A percentile compares a stretch with the other conserved stretches of the same genome.
phyloP scores from a whole-genome alignment of 192 early-diverging fungal genomes.

The Podila epicladia region DNA sequence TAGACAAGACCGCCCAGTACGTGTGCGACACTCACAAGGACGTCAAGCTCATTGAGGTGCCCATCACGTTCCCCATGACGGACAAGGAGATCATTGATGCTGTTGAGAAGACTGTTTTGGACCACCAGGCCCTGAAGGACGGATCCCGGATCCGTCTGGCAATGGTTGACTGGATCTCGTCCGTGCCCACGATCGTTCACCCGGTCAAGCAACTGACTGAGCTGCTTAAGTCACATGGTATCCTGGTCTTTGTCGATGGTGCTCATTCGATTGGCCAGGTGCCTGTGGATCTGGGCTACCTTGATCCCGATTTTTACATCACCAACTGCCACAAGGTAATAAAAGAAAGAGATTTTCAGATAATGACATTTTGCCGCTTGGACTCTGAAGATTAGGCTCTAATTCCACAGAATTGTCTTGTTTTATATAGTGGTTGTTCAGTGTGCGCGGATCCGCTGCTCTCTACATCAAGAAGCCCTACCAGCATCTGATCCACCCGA shows the following conservation, averaged over 20 bases:
- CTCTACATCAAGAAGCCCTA: slow-evolving; percentile 63
- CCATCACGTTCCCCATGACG: slow-evolving; percentile 59
- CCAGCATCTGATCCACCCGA: slow-evolving; percentile 59
- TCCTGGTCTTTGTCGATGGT: slow-evolving; percentile 71
- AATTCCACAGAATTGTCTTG: neutral
- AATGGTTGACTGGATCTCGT: slow-evolving; percentile 67
- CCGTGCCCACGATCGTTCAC: slow-evolving; percentile 60
- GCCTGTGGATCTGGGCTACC: slow-evolving; percentile 60
- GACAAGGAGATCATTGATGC: slow-evolving; percentile 47
- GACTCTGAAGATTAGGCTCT: neutral
- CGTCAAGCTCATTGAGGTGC: slow-evolving; percentile 53
- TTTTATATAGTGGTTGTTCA: slow-evolving; percentile 61
- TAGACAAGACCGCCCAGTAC: slow-evolving; percentile 57
- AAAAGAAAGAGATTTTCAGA: neutral
- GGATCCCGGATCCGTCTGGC: slow-evolving; percentile 54
- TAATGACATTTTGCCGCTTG: neutral
- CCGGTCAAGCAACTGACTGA: slow-evolving; percentile 53
- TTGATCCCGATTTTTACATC: slow-evolving; percentile 74
- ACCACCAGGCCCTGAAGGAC: slow-evolving; percentile 32
- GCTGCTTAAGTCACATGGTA: slow-evolving; percentile 56
- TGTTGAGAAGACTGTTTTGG: slow-evolving; percentile 53
- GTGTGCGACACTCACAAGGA: slow-evolving; percentile 52
- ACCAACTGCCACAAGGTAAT: slow-evolving; percentile 70
- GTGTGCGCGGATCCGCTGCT: slow-evolving; percentile 60
- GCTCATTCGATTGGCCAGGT: slow-evolving; percentile 78